A percentile compares a stretch with the other conserved stretches of the same genome.
Evolutionary conservation across 257 asterid genomes (phyloP).

Genomic region (Petrea volubilis): DNA sequence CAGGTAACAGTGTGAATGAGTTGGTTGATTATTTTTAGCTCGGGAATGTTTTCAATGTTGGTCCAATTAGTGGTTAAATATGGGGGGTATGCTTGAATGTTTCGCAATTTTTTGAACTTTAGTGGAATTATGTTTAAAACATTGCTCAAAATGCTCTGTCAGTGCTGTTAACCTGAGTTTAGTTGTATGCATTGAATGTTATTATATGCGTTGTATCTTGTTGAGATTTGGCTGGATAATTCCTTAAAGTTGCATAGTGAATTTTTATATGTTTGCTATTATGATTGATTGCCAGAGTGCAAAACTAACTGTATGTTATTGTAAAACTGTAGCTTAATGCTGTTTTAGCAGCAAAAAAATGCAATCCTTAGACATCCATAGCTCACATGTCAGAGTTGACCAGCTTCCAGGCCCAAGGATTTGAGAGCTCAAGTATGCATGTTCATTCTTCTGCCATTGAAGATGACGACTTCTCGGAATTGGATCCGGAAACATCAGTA

Average conservation of each 20-base stretch:
- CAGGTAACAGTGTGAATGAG: slow-evolving; percentile 22
- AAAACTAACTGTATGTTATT: background rate
- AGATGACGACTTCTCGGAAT: slow-evolving; percentile 48
- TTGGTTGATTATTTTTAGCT: background rate
- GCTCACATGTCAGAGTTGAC: slow-evolving; percentile 19
- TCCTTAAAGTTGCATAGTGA: background rate
- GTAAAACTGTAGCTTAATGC: background rate
- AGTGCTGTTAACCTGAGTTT: background rate
- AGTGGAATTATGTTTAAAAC: too few relatives aligned
- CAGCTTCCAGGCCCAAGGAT: slow-evolving; percentile 37
- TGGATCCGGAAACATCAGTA: slow-evolving; percentile 40
- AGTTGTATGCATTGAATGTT: background rate
- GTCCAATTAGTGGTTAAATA: background rate
- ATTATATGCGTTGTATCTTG: background rate
- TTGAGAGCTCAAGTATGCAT: slow-evolving; percentile 31
- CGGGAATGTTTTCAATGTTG: background rate
- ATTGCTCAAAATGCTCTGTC: background rate
- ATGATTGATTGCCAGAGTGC: background rate
- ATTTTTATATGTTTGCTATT: background rate
- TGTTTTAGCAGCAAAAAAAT: slow-evolving; percentile 3
- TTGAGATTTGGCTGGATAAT: background rate
- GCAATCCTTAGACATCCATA: background rate
- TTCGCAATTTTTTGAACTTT: background rate
- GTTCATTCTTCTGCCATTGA: slow-evolving; percentile 28
- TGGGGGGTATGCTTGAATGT: background rate